phyloP scores from a whole-genome alignment of 164 flowering plant species.

The Amborella trichopoda region DNA sequence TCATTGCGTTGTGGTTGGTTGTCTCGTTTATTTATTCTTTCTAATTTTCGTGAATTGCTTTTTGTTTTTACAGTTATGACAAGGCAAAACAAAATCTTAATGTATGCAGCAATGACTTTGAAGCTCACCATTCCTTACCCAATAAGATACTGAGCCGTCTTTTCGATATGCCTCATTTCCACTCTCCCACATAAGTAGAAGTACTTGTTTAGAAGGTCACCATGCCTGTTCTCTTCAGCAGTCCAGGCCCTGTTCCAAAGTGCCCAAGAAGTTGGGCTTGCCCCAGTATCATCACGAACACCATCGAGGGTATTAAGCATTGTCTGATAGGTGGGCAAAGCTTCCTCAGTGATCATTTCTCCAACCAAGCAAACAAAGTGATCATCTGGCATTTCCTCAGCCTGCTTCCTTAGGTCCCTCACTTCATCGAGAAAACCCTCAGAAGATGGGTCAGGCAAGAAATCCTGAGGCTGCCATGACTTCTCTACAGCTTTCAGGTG shows the following conservation, averaged over 20 bases:
- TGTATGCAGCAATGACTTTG: not conserved
- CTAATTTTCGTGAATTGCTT: too few species aligned
- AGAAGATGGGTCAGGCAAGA: conserved; percentile 30
- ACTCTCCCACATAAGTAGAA: conserved; percentile 42
- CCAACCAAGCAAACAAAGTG: conserved; percentile 9
- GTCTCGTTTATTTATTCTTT: too few species aligned
- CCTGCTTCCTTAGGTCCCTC: conserved; percentile 12
- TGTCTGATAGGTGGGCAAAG: conserved; percentile 52
- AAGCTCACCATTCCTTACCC: conserved; percentile 39
- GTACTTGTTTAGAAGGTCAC: conserved; percentile 34
- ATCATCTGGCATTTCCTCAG: conserved; percentile 7
- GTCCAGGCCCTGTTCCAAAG: conserved; percentile 48
- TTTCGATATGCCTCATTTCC: conserved; percentile 41
- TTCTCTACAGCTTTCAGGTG: conserved; percentile 41
- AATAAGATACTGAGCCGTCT: conserved; percentile 40
- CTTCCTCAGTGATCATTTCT: conserved; percentile 34
- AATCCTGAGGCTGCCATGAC: conserved; percentile 47
- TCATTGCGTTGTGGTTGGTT: too few species aligned
- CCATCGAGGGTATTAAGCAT: conserved; percentile 39
- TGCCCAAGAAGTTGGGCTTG: conserved; percentile 41
- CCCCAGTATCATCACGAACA: conserved; percentile 39
- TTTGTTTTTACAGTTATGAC: too few species aligned
- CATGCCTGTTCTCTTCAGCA: conserved; percentile 31
- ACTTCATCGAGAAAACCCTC: conserved; percentile 36
- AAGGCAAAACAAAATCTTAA: too few species aligned